Evolutionary conservation across 2,329 filamentous ascomycete genomes (phyloP).

Genomic region (Cladosporium sp.): DNA sequence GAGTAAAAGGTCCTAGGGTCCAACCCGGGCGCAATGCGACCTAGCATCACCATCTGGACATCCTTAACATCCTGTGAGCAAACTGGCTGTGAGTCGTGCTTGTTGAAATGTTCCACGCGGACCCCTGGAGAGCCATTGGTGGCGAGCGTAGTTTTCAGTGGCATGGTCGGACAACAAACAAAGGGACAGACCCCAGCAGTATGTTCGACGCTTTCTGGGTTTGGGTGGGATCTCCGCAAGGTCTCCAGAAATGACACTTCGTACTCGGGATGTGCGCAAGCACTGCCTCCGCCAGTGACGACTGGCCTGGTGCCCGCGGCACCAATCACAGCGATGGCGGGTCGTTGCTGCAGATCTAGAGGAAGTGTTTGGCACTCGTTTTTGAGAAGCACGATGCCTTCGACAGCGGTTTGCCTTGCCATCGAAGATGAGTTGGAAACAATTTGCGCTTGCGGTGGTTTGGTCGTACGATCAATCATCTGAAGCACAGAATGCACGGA

Average conservation of each 20-base stretch:
- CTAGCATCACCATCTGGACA: background rate
- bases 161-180: slow-evolving; percentile 37
- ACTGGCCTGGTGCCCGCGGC: slow-evolving; percentile 71
- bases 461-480: background rate
- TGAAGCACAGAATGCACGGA: background rate
- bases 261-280: slow-evolving; percentile 36
- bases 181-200: slow-evolving; percentile 28
- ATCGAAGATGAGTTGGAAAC: slow-evolving; percentile 30
- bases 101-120: background rate
- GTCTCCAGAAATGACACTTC: slow-evolving; percentile 34
- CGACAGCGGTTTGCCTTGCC: slow-evolving; percentile 27
- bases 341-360: slow-evolving; percentile 55
- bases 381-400: slow-evolving; percentile 55
- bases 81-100: background rate
- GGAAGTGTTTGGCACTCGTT: slow-evolving; percentile 59
- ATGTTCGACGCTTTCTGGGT: slow-evolving; percentile 25
- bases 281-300: slow-evolving; percentile 36
- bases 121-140: slow-evolving; percentile 25
- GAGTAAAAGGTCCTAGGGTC: background rate
- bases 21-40: background rate
- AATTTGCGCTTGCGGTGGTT: background rate
- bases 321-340: slow-evolving; percentile 69
- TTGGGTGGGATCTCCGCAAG: slow-evolving; percentile 24
- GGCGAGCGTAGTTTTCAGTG: slow-evolving; percentile 51
- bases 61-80: background rate